phyloP scores from a whole-genome alignment of 1,284 basidiomycete species.

The Melampsora larici-populina region DNA sequence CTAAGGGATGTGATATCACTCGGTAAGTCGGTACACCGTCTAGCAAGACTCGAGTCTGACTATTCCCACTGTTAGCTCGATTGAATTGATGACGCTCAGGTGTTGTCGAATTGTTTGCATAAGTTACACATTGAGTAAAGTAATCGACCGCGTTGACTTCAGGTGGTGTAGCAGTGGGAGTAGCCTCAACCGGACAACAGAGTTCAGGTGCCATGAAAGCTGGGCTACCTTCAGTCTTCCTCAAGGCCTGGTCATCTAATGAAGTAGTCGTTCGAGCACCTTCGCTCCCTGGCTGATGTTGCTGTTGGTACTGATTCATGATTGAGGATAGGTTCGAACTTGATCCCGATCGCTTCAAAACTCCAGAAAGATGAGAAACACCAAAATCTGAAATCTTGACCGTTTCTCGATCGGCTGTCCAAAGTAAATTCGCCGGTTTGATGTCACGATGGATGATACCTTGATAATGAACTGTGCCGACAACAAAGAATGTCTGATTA shows the following conservation, averaged over 20 bases:
- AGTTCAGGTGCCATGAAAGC: constrained; percentile 98
- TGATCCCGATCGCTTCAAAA: constrained; percentile 61
- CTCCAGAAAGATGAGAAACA: constrained; percentile 89
- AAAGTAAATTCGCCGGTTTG: constrained; percentile 95
- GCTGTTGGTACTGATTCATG: not conserved
- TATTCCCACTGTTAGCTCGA: constrained; percentile 9
- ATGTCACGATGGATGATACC: constrained; percentile 99
- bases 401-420: constrained; percentile 69
- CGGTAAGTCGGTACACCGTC: constrained; percentile 29
- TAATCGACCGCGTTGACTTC: constrained; percentile 42
- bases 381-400: constrained; percentile 99
- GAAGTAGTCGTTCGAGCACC: constrained; percentile 53
- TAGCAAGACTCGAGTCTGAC: constrained; percentile 17
- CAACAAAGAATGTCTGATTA: not conserved
- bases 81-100: constrained; percentile 44
- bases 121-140: constrained; percentile 22
- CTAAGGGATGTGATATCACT: constrained; percentile 29
- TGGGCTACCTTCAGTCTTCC: constrained; percentile 91
- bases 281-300: not conserved
- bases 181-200: constrained; percentile 60
- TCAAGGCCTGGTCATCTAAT: constrained; percentile 79
- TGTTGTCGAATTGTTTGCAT: constrained; percentile 46
- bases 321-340: constrained; percentile 35
- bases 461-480: constrained; percentile 75
- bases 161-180: constrained; percentile 46